Base-by-base conservation (phyloP, 2,329 filamentous ascomycete species). In the Arthrobotrys entomopaga region DNA sequence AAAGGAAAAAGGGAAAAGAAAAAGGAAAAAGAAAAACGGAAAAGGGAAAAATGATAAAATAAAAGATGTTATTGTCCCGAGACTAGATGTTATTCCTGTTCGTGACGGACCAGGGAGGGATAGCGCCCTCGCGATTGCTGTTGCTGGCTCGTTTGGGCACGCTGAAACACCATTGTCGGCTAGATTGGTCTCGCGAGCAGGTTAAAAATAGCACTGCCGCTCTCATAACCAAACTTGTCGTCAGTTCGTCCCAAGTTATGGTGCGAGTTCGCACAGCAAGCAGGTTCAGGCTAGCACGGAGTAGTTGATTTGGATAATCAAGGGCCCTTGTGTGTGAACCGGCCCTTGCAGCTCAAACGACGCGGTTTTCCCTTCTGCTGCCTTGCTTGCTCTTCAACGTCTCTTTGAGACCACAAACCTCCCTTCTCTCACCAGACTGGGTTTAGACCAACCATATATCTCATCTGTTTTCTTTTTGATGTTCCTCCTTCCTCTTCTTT, bases 311-410 rank as follows among this genome's bases (percentile, higher is more conserved):
- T 11, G 65, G 65, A 61, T 70, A 52, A 64, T 70, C 60, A 58
- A 50, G 57, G 49, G 42, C 26, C 15, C 48, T 2, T 3, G 56
- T 20, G 16, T 34, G 61, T 50, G 56, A 16, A 49, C 34, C 50
- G 19, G 56, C 67, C 67, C 67, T 72, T 72, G 67, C 67, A 72
- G 67, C 67, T 65, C 60, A 65, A 72, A 72, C 67, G 20, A 34
- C 29, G 29, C 29, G 29, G 29, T 34, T 34, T 34, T 34, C 29
- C 10, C 29, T 34, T 34, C 29, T 34, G 29, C 29, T 34, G 29
- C 29, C 29, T n/a, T 34, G 29, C 29, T 34, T 34, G 29, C 29
- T 34, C 29, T 34, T 34, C 29, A 34, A 34, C 29, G 10, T 34
- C 6, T 34, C 29, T 34, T 34, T 34, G 29, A 34, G 29, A 34